Evolutionary conservation across 495 filamentous ascomycete genomes (phyloP).

Genomic region (Glutinoglossum americanum): DNA sequence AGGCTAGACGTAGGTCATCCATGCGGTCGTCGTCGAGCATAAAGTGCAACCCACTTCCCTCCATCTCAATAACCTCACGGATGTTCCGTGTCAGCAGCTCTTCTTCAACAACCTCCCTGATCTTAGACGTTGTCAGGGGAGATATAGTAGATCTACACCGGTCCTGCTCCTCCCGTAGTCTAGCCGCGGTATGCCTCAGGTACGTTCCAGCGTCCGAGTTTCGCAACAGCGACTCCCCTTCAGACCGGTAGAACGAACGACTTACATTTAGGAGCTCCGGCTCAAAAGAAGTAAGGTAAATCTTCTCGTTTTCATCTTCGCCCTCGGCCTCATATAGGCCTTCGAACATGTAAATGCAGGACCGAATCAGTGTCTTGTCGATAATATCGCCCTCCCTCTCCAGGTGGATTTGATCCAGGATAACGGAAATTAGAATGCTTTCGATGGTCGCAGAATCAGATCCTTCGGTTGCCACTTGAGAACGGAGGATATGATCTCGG

Average conservation of each 20-base stretch:
- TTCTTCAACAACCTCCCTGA: constrained; percentile 54
- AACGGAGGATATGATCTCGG: constrained; percentile 55
- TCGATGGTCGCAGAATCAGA: constrained; percentile 26
- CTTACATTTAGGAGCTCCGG: constrained; percentile 51
- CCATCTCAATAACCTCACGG: constrained; percentile 60
- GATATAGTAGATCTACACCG: constrained; percentile 65
- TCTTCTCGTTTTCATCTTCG: constrained; percentile 50
- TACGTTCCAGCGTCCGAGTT: constrained; percentile 65
- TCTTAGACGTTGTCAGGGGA: constrained; percentile 43
- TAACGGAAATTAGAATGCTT: constrained; percentile 52
- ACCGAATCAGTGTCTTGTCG: constrained; percentile 59
- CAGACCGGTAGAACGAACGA: constrained; percentile 46
- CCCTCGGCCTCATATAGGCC: constrained; percentile 60
- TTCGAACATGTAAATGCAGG: constrained; percentile 80
- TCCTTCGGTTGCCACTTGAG: constrained; percentile 21
- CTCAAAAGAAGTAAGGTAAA: constrained; percentile 76
- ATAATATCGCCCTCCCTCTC: constrained; percentile 82
- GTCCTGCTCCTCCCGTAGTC: constrained; percentile 59
- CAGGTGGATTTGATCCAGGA: constrained; percentile 80
- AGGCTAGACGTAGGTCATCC: constrained; percentile 56
- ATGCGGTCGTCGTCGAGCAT: constrained; percentile 85
- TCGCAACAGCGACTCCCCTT: constrained; percentile 51
- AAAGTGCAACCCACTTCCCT: constrained; percentile 57
- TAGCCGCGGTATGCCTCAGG: constrained; percentile 50
- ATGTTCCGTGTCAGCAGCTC: constrained; percentile 59